Conservation (phyloP, 2,329 filamentous ascomycete species). For the Fusarium sp. region DNA sequence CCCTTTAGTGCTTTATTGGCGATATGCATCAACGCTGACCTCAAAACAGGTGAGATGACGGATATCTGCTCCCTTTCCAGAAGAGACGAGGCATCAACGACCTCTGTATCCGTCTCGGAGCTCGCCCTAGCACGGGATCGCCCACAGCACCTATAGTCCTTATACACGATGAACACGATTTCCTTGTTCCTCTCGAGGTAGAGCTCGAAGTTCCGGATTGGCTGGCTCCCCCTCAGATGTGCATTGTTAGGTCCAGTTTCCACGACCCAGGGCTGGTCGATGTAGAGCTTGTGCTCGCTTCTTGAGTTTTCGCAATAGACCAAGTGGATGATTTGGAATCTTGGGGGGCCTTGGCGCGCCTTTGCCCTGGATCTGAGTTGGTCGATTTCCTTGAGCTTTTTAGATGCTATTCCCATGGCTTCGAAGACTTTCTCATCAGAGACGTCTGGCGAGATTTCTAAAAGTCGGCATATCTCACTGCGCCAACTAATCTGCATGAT, state of each 20-base stretch:
- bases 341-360: no score
- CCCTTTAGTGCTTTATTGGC: neutral
- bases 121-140: fast-evolving
- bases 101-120: neutral
- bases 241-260: neutral
- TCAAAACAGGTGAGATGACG: neutral
- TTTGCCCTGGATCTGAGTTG: no score
- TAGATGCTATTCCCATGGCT: no score
- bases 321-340: no score
- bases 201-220: neutral
- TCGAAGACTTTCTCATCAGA: no score
- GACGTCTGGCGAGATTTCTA: no score
- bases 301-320: no score
- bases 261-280: neutral
- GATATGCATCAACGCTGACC: neutral
- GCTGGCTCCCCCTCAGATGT: neutral
- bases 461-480: no score
- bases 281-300: no score
- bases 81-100: neutral
- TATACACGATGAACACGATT: neutral
- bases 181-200: neutral
- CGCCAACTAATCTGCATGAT: no score
- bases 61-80: neutral
- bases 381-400: no score
- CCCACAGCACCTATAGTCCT: neutral